phyloP scores from a whole-genome alignment of 179 eudicot genomes.

The Heliamphora pulchella region DNA sequence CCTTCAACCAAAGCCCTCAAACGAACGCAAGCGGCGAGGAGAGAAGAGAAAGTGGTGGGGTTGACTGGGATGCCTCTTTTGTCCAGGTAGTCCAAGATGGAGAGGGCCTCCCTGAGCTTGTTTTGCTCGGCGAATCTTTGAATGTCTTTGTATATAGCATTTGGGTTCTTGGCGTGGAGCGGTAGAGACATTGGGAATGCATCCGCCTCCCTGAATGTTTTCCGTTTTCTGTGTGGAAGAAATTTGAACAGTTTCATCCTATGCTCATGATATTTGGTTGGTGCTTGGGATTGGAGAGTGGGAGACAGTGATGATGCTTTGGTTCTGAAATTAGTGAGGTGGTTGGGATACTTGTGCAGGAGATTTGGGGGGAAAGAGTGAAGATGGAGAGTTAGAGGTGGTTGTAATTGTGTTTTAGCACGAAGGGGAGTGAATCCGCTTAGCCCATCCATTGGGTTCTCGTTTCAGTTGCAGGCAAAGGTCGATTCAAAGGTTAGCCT shows the following conservation, averaged over 20 bases:
- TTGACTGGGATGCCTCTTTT: conserved; percentile 71
- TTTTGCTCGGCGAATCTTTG: conserved; percentile 45
- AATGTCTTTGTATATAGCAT: conserved; percentile 51
- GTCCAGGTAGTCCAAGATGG: conserved; percentile 60
- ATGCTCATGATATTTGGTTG: not conserved
- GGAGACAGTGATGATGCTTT: conserved; percentile 9
- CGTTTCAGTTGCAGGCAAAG: not conserved
- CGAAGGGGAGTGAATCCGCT: not conserved
- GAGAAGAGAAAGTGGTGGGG: conserved; percentile 54
- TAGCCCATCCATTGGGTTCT: conserved; percentile 14
- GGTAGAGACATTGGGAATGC: conserved; percentile 51
- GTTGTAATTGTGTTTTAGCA: conserved; percentile 6
- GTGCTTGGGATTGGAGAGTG: conserved; percentile 12
- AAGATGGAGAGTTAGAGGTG: not conserved
- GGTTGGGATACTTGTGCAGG: not conserved
- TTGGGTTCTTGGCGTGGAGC: conserved; percentile 62
- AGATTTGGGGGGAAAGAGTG: conserved; percentile 6
- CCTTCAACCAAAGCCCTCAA: conserved; percentile 38
- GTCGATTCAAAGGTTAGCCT: too few species aligned
- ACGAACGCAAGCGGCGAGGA: conserved; percentile 49
- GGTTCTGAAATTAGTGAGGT: not conserved
- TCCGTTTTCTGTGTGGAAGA: not conserved
- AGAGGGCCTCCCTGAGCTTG: conserved; percentile 50
- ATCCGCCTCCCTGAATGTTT: conserved; percentile 18
- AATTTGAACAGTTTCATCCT: not conserved